Conservation (phyloP, 2,329 filamentous ascomycete species). For the Paraphaeosphaeria minitans region DNA sequence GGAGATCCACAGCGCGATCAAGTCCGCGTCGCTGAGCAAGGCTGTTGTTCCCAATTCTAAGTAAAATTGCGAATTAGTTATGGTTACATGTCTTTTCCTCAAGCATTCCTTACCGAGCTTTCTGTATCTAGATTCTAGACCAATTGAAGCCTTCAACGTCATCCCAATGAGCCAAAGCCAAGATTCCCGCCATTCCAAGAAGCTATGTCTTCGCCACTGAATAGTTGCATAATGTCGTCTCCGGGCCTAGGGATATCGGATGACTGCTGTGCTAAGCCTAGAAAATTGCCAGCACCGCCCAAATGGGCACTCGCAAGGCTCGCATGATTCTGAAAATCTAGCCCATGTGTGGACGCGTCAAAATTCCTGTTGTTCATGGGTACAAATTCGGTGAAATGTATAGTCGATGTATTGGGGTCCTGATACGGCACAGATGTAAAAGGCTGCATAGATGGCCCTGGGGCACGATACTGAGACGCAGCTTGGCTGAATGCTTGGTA, state of each 20-base stretch:
- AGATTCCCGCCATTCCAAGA: slow-evolving; percentile 22
- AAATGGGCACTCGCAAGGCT: slow-evolving; percentile 17
- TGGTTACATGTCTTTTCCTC: not conserved
- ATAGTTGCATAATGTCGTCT: slow-evolving; percentile 31
- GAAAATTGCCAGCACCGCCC: slow-evolving; percentile 23
- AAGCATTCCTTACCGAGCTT: not conserved
- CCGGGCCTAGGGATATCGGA: slow-evolving; percentile 31
- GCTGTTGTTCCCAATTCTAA: slow-evolving; percentile 27
- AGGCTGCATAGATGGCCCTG: not conserved
- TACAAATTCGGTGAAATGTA: not conserved
- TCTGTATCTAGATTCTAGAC: not conserved
- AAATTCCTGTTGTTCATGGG: not conserved
- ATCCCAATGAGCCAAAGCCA: slow-evolving; percentile 9
- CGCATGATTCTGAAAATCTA: slow-evolving; percentile 5
- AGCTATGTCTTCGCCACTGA: slow-evolving; percentile 26
- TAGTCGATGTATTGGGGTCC: not conserved
- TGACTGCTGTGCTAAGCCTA: slow-evolving; percentile 30
- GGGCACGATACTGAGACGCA: not conserved
- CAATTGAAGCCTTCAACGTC: slow-evolving; percentile 5
- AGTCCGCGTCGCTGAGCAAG: slow-evolving; percentile 41
- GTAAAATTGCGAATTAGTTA: slow-evolving; percentile 4
- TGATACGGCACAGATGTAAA: not conserved
- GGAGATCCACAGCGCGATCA: slow-evolving; percentile 52
- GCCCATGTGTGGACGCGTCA: not conserved
- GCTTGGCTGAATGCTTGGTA: not conserved